phyloP scores from a whole-genome alignment of 257 asterid genomes.

The Forsythia suspensa region DNA sequence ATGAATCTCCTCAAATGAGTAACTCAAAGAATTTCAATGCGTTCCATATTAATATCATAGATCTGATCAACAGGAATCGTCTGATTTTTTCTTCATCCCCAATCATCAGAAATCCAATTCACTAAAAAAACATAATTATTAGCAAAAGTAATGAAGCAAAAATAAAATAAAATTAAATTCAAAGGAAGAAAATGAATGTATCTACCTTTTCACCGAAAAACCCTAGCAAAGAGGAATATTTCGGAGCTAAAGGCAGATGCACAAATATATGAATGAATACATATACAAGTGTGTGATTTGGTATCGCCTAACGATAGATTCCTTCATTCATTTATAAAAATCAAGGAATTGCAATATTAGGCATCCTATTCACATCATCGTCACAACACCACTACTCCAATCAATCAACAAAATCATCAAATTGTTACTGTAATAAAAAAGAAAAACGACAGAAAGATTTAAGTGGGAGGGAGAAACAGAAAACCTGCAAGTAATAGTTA shows the following conservation, averaged over 20 bases:
- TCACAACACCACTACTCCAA: neutral
- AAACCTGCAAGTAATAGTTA: neutral
- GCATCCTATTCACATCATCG: neutral
- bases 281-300: neutral
- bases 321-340: neutral
- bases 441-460: neutral
- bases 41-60: too few relatives aligned
- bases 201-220: conserved; percentile 9
- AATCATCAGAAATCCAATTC: neutral
- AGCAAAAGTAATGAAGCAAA: neutral
- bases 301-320: conserved; percentile 1
- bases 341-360: conserved; percentile 2
- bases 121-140: neutral
- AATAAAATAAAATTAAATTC: neutral
- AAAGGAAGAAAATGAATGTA: neutral
- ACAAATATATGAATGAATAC: neutral
- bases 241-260: conserved; percentile 1
- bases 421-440: too few relatives aligned
- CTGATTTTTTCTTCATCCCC: neutral
- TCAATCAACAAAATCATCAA: neutral
- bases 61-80: neutral
- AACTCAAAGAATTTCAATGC: too few relatives aligned
- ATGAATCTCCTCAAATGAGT: too few relatives aligned
- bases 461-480: neutral
- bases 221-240: neutral